phyloP scores from a whole-genome alignment of 2,329 filamentous ascomycete species.

The Xylaria polymorpha region DNA sequence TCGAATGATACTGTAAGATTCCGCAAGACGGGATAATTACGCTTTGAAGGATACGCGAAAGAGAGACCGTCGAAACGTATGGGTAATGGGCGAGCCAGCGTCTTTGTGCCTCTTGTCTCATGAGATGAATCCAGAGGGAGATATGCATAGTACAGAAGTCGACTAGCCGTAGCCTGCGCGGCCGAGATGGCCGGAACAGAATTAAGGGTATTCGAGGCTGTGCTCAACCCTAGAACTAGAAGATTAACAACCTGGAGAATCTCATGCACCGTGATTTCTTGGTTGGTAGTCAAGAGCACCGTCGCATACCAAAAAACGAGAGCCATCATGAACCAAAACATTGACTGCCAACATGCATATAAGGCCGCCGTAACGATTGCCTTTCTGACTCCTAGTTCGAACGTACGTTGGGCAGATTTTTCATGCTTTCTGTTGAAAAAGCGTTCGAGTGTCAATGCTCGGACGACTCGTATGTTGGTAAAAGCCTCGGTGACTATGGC shows the following conservation, averaged over 20 bases:
- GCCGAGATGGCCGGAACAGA: conserved; percentile 85
- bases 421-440: conserved; percentile 76
- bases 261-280: conserved; percentile 60
- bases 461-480: conserved; percentile 80
- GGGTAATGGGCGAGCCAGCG: conserved; percentile 55
- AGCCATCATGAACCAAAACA: conserved; percentile 77
- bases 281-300: conserved; percentile 65
- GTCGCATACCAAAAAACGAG: conserved; percentile 88
- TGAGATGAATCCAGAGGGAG: conserved; percentile 67
- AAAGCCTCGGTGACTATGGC: conserved; percentile 80
- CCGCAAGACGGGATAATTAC: conserved; percentile 64
- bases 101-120: conserved; percentile 62
- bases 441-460: conserved; percentile 77
- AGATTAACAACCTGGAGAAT: conserved; percentile 83
- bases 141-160: conserved; percentile 75
- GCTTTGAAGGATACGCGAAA: conserved; percentile 76
- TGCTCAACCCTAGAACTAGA: conserved; percentile 84
- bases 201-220: conserved; percentile 74
- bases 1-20: conserved; percentile 74
- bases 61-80: conserved; percentile 67
- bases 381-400: conserved; percentile 72
- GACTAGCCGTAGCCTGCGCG: conserved; percentile 76
- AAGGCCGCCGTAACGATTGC: conserved; percentile 75
- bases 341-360: conserved; percentile 81
- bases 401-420: conserved; percentile 61